Base-by-base conservation (phyloP, 2,329 filamentous ascomycete genomes). In the Botrytis byssoidea region DNA sequence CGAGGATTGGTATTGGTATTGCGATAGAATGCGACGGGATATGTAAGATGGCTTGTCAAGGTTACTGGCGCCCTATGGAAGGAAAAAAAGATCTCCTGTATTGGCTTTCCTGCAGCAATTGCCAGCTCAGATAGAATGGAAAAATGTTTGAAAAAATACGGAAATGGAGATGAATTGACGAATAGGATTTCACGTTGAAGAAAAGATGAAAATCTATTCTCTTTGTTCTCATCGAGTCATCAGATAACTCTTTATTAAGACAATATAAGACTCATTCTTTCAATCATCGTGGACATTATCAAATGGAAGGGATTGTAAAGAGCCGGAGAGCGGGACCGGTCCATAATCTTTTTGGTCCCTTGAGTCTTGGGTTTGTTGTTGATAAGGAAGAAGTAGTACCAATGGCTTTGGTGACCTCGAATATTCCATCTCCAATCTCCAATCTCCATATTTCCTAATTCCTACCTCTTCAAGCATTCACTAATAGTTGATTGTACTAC, bases 11-110 rank as follows among this genome's bases (percentile, higher is more conserved):
- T 67, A 61, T 32, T 67, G 42, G 29, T 67, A 67, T 57, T 67
- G 60, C 44, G 70, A 66, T 40, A 20, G 37, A 46, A 59, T 65
- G 60, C 44, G 70, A 71, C 46, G 55, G 63, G 63, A 72, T 57
- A 44, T 72, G 71, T 63, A 51, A 72, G 71, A 72, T 72, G 71
- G 71, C 71, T 72, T 72, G 70, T 72, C 70, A 71, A 71, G 59
- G 70, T 71, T 71, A 71, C 70, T 51, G 32, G 60, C 22, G 60
- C 37, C 59, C 59, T 65, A 42, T 66, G 14, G 25, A 59, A 12
- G 25, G 29, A 14, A 9, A 14, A 9, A 18, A 32, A n/a, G 29
- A 32, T 18, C 51, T 57, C 35, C 32, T 57, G 42, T 57, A 32
- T 57, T 69, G 66, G n/a, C 3, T 32, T 51, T 61, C 10, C 64